Base-by-base conservation (phyloP, 805 yeast species). In the Sugiyamaella qingdaonensis region DNA sequence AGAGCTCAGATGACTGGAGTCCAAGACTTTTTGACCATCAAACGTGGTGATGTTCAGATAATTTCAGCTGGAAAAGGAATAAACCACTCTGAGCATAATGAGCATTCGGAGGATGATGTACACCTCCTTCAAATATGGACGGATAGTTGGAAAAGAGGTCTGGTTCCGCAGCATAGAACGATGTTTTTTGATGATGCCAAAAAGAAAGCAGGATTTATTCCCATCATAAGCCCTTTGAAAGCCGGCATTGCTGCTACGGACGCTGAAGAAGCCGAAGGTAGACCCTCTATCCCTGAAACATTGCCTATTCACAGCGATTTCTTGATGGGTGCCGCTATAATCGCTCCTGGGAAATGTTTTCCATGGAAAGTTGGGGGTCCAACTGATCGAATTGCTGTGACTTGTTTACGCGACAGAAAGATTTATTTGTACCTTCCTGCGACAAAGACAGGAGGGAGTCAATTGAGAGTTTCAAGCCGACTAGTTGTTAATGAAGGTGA, bases 21-120 rank as follows among this genome's bases (percentile, higher is more conserved):
- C 3, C 7, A 19, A 8, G 43, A 39, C 16, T 44, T 44, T 44
- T 33, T 34, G 14, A 48, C n/a, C 11, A 48, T 48, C 18, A 21
- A 36, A 11, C 11, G 51, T 34, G 51, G 51, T 10, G 51, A 48
- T 34, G 27, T 48, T 5, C 51, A 48, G 27, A 14, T 48, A 11
- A 48, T 48, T 18, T 34, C 21, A 7, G 39, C 39, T 4, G 51
- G 51, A 14, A 48, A 13, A 5, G 51, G 51, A 16, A 48, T 48
- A 3, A 21, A 29, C 16, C 51, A 48, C 24, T 48, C 51, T 11
- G 51, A 48, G 21, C 37, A 48, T n/a, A 48, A 48, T 48, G 46
- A 2, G 19, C 32, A 13, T 11, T 13, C 16, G 21, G 21, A 35
- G 10, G 32, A 14, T 4, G 10, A 3, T 19, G 45, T 31, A 9